Conservation (phyloP, 1,284 basidiomycete species). For the Melampsora occidentalis region DNA sequence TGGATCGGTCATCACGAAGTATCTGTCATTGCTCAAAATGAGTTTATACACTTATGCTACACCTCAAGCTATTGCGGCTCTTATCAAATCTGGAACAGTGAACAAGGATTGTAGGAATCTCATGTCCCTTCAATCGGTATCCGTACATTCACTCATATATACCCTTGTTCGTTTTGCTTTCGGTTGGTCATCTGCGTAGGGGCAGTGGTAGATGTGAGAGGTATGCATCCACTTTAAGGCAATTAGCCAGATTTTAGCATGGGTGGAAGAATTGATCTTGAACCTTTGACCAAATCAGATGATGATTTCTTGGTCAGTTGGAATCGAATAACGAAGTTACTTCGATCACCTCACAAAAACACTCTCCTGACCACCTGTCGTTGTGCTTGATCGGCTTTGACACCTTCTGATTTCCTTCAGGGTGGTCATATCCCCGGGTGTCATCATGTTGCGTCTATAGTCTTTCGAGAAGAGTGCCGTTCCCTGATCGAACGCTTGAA, state of each 20-base stretch:
- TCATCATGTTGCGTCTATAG: slow-evolving; percentile 13
- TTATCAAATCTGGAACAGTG: slow-evolving; percentile 17
- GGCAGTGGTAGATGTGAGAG: slow-evolving; percentile 39
- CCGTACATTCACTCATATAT: neutral
- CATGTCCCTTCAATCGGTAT: neutral
- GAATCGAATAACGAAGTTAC: neutral
- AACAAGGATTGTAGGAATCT: slow-evolving; percentile 25
- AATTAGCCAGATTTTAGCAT: neutral
- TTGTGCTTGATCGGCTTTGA: neutral
- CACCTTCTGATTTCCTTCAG: neutral
- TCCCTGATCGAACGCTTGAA: slow-evolving; percentile 19
- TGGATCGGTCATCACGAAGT: no score
- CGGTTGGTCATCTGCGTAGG: slow-evolving; percentile 4
- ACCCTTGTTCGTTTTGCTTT: neutral
- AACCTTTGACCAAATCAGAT: slow-evolving; percentile 3
- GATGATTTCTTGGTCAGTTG: slow-evolving; percentile 21
- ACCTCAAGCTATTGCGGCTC: neutral
- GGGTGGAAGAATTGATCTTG: neutral
- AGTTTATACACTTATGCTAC: slow-evolving; percentile 21
- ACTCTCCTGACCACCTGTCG: neutral
- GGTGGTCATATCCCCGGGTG: slow-evolving; percentile 38
- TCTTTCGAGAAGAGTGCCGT: neutral
- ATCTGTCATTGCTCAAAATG: neutral
- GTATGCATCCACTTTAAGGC: slow-evolving; percentile 1
- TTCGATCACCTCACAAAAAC: neutral